Evolutionary conservation across 192 early-diverging fungal genomes (phyloP).

Genomic region (Umbelopsis vinacea): DNA sequence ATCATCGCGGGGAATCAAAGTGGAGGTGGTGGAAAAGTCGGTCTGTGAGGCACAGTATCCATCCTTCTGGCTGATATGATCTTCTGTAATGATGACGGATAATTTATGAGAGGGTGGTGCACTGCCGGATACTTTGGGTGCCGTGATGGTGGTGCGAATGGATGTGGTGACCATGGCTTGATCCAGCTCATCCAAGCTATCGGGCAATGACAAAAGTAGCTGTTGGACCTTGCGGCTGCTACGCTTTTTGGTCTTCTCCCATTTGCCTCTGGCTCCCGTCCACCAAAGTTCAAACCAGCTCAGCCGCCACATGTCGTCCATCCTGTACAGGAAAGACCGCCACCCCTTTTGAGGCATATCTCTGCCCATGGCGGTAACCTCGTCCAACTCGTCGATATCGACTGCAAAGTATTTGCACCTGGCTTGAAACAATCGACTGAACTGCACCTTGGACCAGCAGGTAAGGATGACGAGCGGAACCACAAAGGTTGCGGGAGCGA

Average conservation of each 20-base stretch:
- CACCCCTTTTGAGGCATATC: background rate
- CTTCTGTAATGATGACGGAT: background rate
- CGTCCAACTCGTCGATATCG: slow-evolving; percentile 5
- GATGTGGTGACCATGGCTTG: background rate
- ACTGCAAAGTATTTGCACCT: slow-evolving; percentile 41
- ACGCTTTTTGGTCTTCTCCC: slow-evolving; percentile 7
- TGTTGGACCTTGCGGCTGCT: slow-evolving; percentile 9
- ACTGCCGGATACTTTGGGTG: slow-evolving; percentile 1
- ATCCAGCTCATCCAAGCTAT: background rate
- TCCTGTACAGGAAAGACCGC: background rate
- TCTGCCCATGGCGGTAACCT: background rate
- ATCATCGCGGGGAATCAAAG: background rate
- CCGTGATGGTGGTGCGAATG: background rate
- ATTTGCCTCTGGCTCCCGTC: slow-evolving; percentile 17
- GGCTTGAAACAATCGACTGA: slow-evolving; percentile 46
- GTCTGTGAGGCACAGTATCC: background rate
- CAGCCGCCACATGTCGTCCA: slow-evolving; percentile 8
- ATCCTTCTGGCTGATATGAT: background rate
- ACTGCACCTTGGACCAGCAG: slow-evolving; percentile 49
- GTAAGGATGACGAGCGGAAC: slow-evolving; percentile 53
- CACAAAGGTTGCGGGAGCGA: slow-evolving; percentile 41
- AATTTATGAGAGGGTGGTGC: background rate
- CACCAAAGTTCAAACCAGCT: slow-evolving; percentile 11
- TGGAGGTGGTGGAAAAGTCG: background rate
- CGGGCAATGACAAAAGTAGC: background rate